Evolutionary conservation across 345 rosid species (phyloP), one percentile per base, ranked within the genome.

Genomic region (Balakata baccata): DNA sequence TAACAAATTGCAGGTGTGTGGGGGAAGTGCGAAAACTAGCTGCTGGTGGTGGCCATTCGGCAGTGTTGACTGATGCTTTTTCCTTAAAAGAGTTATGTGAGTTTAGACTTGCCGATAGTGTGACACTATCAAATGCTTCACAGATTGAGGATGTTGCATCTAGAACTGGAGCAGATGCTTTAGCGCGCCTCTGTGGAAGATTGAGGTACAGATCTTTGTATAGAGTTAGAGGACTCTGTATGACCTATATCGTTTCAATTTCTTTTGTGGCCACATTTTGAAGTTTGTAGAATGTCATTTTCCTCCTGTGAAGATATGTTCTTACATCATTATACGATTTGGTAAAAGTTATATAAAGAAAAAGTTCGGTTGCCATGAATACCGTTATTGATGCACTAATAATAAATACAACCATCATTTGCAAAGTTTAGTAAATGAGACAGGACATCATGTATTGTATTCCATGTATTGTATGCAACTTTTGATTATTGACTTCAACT

Each of bases 41-140:
- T 50, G 99, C 95, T 74, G 99, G 98, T 50, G 98, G 99, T 78
- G 97, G 99, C 59, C 99, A 93, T 74, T 91, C 98, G 29, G 99
- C 95, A 80, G 96, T 93, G 54, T 81, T 96, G 81, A 88, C 97
- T 4, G 93, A 96, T 85, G 98, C 99, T 52, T 96, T 91, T 75
- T 96, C 97, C 64, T 85, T 91, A 77, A 96, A 93, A 79, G 96
- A 93, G 80, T 79, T 93, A 64, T 96, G 99, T 8, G 98, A 93
- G 85, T 93, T 96, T 83, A 86, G 89, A 63, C 89, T 93, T 74
- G 97, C 98, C 60, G 97, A 93, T 69, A 82, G 65, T 71, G 83
- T 89, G 69, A 93, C 89, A 29, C 82, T 76, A 73, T 81, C 86
- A 71, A 93, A 89, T 85, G 98, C 97, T 78, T 84, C 85, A 22